Evolutionary conservation across 83 land plant genomes (phyloP), one percentile per base, ranked within the genome.

Genomic region (Diphasiastrum complanatum): DNA sequence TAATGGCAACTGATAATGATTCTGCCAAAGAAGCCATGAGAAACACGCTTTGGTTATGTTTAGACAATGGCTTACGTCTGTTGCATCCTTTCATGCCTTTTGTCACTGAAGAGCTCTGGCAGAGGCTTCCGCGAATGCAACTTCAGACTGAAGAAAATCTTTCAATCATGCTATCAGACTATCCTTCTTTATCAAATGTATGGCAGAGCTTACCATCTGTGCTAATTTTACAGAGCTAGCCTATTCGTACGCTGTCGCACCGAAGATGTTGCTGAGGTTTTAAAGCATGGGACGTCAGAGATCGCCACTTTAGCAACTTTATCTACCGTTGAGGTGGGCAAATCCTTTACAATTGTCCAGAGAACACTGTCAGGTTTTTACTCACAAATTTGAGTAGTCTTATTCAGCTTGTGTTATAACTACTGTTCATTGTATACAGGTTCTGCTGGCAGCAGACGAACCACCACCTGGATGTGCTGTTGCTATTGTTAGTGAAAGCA

Each of bases 31-130:
- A 23, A 24, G 60, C 60, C 35, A 78, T 82, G 8, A 72, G 71
- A 73, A 77, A 81, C 63, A 74, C 81, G 5, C 60, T 86, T 31
- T 86, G 86, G 88, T 26, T 87, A 2, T 86, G 97, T 66, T 46
- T 91, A 45, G 95, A 92, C 28, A 88, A 58, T 66, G 95, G 91
- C 12, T 56, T 92, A 65, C 83, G 91, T 5, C 55, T 92, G 65
- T 74, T 92, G 51, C 97, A 92, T 70, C 97, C 97, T 11, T 85
- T 92, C 66, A 92, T 92, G 97, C 97, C 97, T 43, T 92, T 77
- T 79, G 81, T 92, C 18, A 87, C 95, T 1, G 97, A 92, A 70
- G 95, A 92, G 68, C 62, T 92, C 26, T 90, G 92, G 91, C 97
- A 90, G 70, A 82, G 96, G 12, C 85, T 89, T 63, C 96, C 96